A percentile compares a stretch with the other conserved stretches of the same genome.
Evolutionary conservation across 768 basidiomycete genomes (phyloP).

Genomic region (Tricholoma terreum): DNA sequence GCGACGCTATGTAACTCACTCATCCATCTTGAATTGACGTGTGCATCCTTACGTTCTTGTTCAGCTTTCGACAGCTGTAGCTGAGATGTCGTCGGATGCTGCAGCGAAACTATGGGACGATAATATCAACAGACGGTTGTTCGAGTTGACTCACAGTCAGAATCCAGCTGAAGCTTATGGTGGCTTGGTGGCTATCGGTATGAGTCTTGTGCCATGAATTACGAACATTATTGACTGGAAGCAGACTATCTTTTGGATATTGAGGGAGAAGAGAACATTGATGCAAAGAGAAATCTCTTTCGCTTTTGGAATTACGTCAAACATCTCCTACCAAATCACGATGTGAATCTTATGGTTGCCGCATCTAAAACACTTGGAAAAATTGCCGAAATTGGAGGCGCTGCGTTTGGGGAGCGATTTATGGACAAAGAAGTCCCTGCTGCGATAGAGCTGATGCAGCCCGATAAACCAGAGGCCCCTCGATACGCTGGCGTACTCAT

Average conservation of each 20-base stretch:
- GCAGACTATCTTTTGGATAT: constrained; percentile 72
- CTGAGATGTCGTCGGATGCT: constrained; percentile 80
- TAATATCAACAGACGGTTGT: constrained; percentile 73
- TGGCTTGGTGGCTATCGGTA: constrained; percentile 85
- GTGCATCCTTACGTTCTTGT: constrained; percentile 7
- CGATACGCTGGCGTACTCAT: constrained; percentile 94
- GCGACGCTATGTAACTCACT: constrained; percentile 62
- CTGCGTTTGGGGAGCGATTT: constrained; percentile 82
- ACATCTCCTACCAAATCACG: constrained; percentile 84
- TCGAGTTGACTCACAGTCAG: constrained; percentile 81
- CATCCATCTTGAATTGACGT: constrained; percentile 1
- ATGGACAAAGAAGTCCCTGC: constrained; percentile 88
- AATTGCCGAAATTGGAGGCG: constrained; percentile 81
- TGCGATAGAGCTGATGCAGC: constrained; percentile 76
- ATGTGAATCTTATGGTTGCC: constrained; percentile 90
- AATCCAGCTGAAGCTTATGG: constrained; percentile 79
- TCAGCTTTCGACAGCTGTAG: constrained; percentile 69
- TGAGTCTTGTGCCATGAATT: constrained; percentile 16
- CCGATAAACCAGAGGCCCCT: constrained; percentile 77
- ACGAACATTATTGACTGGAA: neutral
- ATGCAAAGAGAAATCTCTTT: constrained; percentile 77
- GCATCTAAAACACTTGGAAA: constrained; percentile 90
- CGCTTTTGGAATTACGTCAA: constrained; percentile 93
- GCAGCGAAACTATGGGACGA: constrained; percentile 85
- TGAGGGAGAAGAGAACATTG: constrained; percentile 77